phyloP scores from a whole-genome alignment of 2,329 filamentous ascomycete species.

The Graphiopsis chlorocephala region DNA sequence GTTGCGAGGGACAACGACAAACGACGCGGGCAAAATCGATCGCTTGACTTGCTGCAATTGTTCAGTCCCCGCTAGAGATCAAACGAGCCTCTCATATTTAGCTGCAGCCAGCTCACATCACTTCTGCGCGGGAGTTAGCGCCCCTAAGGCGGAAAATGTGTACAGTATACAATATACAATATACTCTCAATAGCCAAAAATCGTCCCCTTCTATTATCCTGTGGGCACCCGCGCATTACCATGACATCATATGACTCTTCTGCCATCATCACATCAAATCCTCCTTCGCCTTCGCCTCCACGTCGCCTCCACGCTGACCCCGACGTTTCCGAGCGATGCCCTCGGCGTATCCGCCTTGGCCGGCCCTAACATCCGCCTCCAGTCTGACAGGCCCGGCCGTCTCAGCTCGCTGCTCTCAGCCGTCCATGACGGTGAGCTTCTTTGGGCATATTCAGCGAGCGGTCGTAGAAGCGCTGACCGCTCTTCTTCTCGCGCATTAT shows the following conservation, averaged over 20 bases:
- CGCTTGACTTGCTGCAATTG: too few species aligned
- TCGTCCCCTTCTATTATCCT: background rate
- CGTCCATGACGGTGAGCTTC: background rate
- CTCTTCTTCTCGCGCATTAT: background rate
- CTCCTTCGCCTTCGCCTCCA: background rate
- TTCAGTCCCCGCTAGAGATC: background rate
- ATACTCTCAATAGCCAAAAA: background rate
- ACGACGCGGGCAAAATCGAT: background rate
- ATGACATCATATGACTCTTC: background rate
- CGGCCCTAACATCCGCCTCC: constrained; percentile 1
- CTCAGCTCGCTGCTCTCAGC: constrained; percentile 8
- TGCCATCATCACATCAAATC: background rate
- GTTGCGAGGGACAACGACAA: background rate
- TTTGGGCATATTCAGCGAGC: constrained; percentile 7
- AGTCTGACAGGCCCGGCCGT: constrained; percentile 6
- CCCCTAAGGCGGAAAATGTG: background rate
- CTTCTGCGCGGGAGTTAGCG: background rate
- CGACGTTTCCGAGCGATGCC: background rate
- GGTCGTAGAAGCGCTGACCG: background rate
- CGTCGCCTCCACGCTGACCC: background rate
- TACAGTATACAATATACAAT: background rate
- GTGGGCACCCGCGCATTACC: background rate
- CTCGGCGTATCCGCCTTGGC: background rate
- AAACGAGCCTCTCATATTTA: background rate
- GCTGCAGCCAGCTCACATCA: background rate